Percentiles rank a stretch among this genome's conserved stretches.
phyloP scores from a whole-genome alignment of 106 monocot genomes.

The Acanthochlamys bracteata region DNA sequence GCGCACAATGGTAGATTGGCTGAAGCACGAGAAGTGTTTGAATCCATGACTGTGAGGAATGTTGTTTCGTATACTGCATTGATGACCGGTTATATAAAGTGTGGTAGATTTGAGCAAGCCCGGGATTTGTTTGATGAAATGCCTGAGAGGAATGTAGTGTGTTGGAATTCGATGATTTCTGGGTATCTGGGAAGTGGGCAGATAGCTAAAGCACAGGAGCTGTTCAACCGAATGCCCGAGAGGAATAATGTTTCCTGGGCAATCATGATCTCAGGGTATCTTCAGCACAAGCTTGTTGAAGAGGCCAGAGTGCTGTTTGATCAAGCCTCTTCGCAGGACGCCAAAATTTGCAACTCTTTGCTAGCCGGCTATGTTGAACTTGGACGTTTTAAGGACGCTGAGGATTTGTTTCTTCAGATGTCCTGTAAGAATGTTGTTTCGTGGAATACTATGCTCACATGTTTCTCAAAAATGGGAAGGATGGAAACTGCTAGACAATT shows the following conservation, averaged over 20 bases:
- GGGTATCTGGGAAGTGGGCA: slow-evolving; percentile 31
- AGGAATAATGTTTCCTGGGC: slow-evolving; percentile 34
- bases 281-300: slow-evolving; percentile 23
- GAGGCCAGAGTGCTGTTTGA: slow-evolving; percentile 50
- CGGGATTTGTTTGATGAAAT: slow-evolving; percentile 62
- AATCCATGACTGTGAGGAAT: slow-evolving; percentile 35
- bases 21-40: slow-evolving; percentile 35
- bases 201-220: slow-evolving; percentile 48
- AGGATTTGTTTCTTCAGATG: slow-evolving; percentile 44
- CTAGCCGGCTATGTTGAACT: slow-evolving; percentile 46
- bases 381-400: slow-evolving; percentile 28
- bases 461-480: slow-evolving; percentile 31
- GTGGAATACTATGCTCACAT: slow-evolving; percentile 57
- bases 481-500: slow-evolving; percentile 30
- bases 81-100: slow-evolving; percentile 39
- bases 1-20: slow-evolving; percentile 45
- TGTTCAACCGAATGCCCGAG: slow-evolving; percentile 51
- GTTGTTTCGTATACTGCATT: slow-evolving; percentile 62
- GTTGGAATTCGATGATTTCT: slow-evolving; percentile 79
- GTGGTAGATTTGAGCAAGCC: slow-evolving; percentile 45
- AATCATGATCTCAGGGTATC: slow-evolving; percentile 56
- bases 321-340: slow-evolving; percentile 5
- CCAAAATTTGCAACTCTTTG: slow-evolving; percentile 41
- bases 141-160: slow-evolving; percentile 66
- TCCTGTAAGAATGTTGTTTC: slow-evolving; percentile 24